phyloP scores from a whole-genome alignment of 2,329 filamentous ascomycete genomes.

The Sclerotinia borealis region DNA sequence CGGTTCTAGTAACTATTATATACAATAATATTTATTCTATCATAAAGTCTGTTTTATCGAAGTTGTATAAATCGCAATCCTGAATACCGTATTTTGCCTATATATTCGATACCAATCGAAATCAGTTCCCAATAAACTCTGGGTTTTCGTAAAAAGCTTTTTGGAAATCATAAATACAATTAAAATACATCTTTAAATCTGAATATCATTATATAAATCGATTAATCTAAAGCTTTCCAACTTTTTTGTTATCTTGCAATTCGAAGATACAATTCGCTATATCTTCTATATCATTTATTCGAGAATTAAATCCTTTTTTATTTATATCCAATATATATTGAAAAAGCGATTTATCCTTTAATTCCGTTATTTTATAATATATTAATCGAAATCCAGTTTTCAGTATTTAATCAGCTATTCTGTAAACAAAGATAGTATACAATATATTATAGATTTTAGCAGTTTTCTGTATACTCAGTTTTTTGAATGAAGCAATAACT shows the following conservation, averaged over 20 bases:
- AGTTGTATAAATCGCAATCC: too few relatives aligned
- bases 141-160: too few relatives aligned
- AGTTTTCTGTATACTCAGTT: background rate
- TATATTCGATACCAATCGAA: too few relatives aligned
- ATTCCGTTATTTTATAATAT: background rate
- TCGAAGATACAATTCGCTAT: background rate
- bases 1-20: slow-evolving; percentile 19
- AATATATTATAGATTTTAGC: background rate
- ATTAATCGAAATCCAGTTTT: background rate
- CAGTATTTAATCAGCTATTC: background rate
- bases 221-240: background rate
- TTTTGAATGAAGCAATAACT: too few relatives aligned
- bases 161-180: background rate
- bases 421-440: background rate
- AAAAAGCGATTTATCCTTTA: background rate
- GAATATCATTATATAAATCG: background rate
- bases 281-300: background rate
- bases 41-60: slow-evolving; percentile 15
- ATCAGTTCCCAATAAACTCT: too few relatives aligned
- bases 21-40: slow-evolving; percentile 15
- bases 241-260: background rate
- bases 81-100: too few relatives aligned
- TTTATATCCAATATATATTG: background rate
- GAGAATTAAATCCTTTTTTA: background rate
- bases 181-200: background rate